phyloP scores from a whole-genome alignment of 306 rosid species.

The Purshia tridentata region DNA sequence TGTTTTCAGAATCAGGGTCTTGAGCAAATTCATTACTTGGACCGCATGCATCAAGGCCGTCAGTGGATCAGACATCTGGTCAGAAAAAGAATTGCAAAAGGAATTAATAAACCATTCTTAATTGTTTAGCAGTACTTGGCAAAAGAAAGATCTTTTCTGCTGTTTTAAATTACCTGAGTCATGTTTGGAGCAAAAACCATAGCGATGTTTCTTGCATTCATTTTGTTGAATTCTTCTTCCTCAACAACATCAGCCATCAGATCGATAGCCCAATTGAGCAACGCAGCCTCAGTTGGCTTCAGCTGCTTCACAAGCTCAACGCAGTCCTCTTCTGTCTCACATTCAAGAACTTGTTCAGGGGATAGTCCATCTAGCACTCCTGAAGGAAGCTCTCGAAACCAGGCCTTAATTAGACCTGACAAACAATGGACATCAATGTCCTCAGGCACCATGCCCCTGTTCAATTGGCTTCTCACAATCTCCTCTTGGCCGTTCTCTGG shows the following conservation, averaged over 20 bases:
- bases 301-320: conserved; percentile 82
- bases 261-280: conserved; percentile 93
- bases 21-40: conserved; percentile 96
- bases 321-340: conserved; percentile 82
- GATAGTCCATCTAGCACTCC: conserved; percentile 97
- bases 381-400: conserved; percentile 96
- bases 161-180: conserved; percentile 63
- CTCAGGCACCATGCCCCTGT: conserved; percentile 75
- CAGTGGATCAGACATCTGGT: conserved; percentile 96
- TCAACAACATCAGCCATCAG: conserved; percentile 96
- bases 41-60: conserved; percentile 99
- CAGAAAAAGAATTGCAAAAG: neutral
- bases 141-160: neutral
- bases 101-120: neutral
- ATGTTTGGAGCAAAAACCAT: conserved; percentile 98
- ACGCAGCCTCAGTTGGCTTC: conserved; percentile 71
- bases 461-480: conserved; percentile 75
- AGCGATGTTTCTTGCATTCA: conserved; percentile 94
- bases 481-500: conserved; percentile 92
- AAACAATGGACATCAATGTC: conserved; percentile 93
- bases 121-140: neutral
- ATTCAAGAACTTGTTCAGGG: conserved; percentile 87
- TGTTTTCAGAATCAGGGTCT: conserved; percentile 72
- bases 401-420: conserved; percentile 87
- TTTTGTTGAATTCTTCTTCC: conserved; percentile 83